Evolutionary conservation across 371 early-diverging fungal species (phyloP), one percentile per base, ranked within the genome.

Genomic region (Rhizopus delemar): DNA sequence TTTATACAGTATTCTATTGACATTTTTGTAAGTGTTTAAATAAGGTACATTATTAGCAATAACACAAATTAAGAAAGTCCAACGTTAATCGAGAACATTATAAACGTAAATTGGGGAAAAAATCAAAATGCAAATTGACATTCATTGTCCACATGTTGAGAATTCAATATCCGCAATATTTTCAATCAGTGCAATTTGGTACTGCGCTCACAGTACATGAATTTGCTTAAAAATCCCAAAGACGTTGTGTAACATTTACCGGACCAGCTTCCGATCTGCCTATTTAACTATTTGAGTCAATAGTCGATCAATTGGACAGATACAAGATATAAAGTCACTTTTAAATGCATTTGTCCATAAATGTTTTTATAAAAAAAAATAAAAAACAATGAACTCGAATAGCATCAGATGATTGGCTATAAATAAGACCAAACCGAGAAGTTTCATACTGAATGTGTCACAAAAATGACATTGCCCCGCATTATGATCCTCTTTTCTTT

Each of bases 401-500:
- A 39, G 9, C 2, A 39, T 9, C 9, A 39, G 2, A 12, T 9
- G 39, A 39, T 22, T 22, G 22, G 22, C 22, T 22, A 22, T 2
- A 22, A 22, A 1, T 22, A 22, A 22, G 22, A 22, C 22, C 22
- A 22, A 22, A 22, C 22, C 22, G 2, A 22, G 22, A 22, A 22
- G 22, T 22, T 22, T 22, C 22, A 22, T 22, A 22, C 22, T 22
- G 22, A 22, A 22, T 22, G 22, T 22, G 22, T 22, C 22, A 22
- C 22, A 22, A 22, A 22, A 38, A 38, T 38, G 39, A 13, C 39
- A 13, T 13, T 38, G 13, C 39, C 39, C 5, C 13, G 2, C 4
- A 84, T 90, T 32, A 86, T 51, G 43, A 97, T 67, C 22, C 22
- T 22, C 22, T 22, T 22, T 22, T 46, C 89, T 83, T 32, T 86